phyloP scores from a whole-genome alignment of 1,139 yeast genomes.

The Candida tetrigidarum region DNA sequence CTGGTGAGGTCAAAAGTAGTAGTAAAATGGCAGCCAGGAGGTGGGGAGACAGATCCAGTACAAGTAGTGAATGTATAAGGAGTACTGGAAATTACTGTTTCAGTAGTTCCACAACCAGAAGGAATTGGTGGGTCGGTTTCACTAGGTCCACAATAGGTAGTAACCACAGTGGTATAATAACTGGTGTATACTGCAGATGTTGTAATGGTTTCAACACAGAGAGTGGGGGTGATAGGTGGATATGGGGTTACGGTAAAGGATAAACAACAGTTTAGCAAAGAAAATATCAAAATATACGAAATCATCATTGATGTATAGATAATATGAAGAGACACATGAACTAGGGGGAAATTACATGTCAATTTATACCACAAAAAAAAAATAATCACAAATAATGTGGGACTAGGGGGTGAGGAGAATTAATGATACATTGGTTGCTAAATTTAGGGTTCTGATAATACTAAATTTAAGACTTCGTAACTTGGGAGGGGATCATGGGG shows the following conservation, averaged over 20 bases:
- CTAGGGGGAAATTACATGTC: too few species aligned
- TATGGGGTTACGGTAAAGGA: not conserved
- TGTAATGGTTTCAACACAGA: not conserved
- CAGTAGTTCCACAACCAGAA: constrained; percentile 1
- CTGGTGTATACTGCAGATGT: not conserved
- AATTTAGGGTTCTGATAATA: not conserved
- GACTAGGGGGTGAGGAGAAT: not conserved
- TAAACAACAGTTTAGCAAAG: not conserved
- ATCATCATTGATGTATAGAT: constrained; percentile 1
- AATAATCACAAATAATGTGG: too few species aligned
- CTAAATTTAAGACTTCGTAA: not conserved
- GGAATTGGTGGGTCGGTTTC: not conserved
- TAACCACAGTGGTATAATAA: not conserved
- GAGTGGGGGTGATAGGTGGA: not conserved
- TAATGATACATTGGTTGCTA: not conserved
- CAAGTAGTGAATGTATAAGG: not conserved
- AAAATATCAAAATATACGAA: not conserved
- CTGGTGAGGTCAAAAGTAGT: not conserved
- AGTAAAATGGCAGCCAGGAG: not conserved
- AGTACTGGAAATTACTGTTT: not conserved
- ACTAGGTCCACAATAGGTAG: not conserved
- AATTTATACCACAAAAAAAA: too few species aligned
- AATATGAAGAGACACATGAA: not conserved
- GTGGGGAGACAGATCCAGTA: not conserved
- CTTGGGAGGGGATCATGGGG: too few species aligned